A percentile compares a stretch with the other conserved stretches of the same genome.
Conservation (phyloP, 2,329 filamentous ascomycete genomes). For the Fusarium napiforme region DNA sequence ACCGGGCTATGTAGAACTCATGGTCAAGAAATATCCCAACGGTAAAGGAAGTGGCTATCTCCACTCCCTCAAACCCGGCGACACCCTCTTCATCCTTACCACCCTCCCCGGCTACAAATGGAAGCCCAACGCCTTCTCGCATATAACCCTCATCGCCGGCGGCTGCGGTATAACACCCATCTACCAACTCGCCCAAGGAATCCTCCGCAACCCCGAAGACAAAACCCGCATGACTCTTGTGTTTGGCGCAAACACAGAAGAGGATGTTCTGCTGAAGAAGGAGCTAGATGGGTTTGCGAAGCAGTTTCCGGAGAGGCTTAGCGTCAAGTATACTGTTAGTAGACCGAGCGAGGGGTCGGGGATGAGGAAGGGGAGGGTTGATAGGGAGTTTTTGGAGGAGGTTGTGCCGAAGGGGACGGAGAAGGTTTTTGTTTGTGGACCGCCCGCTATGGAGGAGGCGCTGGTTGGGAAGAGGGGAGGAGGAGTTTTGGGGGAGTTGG, state of each 20-base stretch:
- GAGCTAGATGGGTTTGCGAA: slow-evolving; percentile 66
- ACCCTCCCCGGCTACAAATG: slow-evolving; percentile 66
- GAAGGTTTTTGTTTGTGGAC: slow-evolving; percentile 77
- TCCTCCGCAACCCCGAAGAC: slow-evolving; percentile 70
- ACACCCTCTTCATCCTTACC: slow-evolving; percentile 67
- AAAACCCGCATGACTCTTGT: slow-evolving; percentile 71
- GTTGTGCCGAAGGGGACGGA: slow-evolving; percentile 50
- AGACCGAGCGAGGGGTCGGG: slow-evolving; percentile 54
- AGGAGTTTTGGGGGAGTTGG: slow-evolving; percentile 67
- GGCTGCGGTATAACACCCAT: slow-evolving; percentile 79
- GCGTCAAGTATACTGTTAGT: slow-evolving; percentile 67
- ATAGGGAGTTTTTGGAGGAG: slow-evolving; percentile 64
- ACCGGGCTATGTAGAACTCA: slow-evolving; percentile 68
- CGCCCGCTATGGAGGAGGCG: slow-evolving; percentile 72
- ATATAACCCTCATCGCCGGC: slow-evolving; percentile 74
- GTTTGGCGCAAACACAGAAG: slow-evolving; percentile 73
- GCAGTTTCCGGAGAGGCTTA: slow-evolving; percentile 66
- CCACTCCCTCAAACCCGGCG: slow-evolving; percentile 72
- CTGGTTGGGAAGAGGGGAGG: slow-evolving; percentile 59
- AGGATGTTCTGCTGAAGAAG: slow-evolving; percentile 65
- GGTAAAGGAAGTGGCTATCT: slow-evolving; percentile 73
- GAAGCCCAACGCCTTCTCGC: slow-evolving; percentile 59
- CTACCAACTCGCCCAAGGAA: slow-evolving; percentile 71
- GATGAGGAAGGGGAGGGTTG: slow-evolving; percentile 67
- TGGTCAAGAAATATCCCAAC: slow-evolving; percentile 75